These are phyloP conservation scores for Ogataea ramenticola DNA, from an alignment of 805 yeast genomes.

Conservation along the genomic window DNA sequence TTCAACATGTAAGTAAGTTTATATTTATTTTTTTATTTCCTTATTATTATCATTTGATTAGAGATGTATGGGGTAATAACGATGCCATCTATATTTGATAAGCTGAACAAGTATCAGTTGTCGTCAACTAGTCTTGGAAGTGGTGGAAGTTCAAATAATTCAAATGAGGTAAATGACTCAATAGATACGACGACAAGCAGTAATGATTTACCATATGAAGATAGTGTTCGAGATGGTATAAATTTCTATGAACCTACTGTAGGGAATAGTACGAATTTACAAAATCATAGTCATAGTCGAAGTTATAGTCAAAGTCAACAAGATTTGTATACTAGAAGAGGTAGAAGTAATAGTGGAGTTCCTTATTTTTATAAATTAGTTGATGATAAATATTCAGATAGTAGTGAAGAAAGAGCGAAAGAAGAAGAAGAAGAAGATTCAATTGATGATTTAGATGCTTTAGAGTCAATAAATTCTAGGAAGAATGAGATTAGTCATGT, in stretches of 20 bases:
- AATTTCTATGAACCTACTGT: neutral
- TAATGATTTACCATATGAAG: slow-evolving; percentile 1
- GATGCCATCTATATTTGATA: neutral
- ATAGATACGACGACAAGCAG: neutral
- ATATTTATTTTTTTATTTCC: no score
- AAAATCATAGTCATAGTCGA: neutral
- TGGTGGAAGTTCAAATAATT: no score
- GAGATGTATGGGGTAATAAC: no score
- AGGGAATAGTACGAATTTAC: neutral
- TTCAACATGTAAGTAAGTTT: no score
- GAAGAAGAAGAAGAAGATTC: no score
- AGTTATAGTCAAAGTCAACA: neutral
- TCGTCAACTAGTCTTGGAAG: no score
- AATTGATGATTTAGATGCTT: slow-evolving; percentile 6
- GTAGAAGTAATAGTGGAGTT: neutral
- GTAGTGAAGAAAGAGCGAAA: no score
- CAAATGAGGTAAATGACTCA: no score
- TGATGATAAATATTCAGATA: no score
- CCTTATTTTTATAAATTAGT: no score
- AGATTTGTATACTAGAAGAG: neutral
- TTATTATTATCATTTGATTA: no score
- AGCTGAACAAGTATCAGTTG: no score
- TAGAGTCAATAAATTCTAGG: neutral
- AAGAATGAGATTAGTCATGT: neutral
- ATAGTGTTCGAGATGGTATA: neutral